Conservation (phyloP, 441 rosid species). For the Sinapis alba region DNA sequence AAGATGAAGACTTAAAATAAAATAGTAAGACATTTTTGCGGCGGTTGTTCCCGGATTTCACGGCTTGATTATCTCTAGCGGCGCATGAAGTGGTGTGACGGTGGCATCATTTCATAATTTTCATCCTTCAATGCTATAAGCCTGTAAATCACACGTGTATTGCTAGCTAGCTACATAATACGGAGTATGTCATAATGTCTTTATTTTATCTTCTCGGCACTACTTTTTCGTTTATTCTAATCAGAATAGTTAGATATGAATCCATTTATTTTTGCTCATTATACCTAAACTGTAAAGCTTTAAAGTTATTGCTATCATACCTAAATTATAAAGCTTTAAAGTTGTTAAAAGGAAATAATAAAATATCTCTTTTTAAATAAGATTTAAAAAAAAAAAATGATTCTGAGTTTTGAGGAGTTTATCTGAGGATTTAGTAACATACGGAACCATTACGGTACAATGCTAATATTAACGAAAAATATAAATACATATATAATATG, state of each 20-base stretch:
- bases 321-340: neutral
- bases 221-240: neutral
- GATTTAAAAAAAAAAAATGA: neutral
- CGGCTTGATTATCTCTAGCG: neutral
- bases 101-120: neutral
- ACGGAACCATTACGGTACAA: too few species aligned
- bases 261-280: neutral
- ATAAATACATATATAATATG: too few species aligned
- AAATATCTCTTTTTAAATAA: neutral
- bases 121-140: neutral
- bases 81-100: neutral
- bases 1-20: neutral
- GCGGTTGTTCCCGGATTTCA: neutral
- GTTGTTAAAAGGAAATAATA: neutral
- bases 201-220: neutral
- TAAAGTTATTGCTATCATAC: neutral
- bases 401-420: neutral
- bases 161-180: neutral
- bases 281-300: neutral
- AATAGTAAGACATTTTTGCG: neutral
- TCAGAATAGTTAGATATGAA: neutral
- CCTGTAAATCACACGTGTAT: neutral
- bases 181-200: too few species aligned
- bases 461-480: too few species aligned
- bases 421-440: too few species aligned